phyloP scores from a whole-genome alignment of 2,329 filamentous ascomycete species.

The Colletotrichum sp. region DNA sequence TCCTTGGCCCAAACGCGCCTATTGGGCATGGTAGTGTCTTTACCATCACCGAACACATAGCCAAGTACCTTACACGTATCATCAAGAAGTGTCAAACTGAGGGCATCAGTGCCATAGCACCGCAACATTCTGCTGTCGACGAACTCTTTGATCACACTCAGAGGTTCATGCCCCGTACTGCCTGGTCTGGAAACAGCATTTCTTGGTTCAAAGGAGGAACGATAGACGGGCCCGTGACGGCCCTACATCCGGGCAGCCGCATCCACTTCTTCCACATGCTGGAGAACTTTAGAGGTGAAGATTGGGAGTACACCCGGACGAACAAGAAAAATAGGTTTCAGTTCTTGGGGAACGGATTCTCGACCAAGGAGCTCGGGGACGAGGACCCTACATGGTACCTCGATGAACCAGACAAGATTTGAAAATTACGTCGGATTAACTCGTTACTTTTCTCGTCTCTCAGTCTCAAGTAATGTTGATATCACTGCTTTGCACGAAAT shows the following conservation, averaged over 20 bases:
- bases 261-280: conserved; percentile 21
- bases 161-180: conserved; percentile 31
- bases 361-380: conserved; percentile 31
- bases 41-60: conserved; percentile 30
- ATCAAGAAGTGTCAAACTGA: conserved; percentile 31
- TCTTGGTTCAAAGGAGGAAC: conserved; percentile 32
- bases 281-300: conserved; percentile 25
- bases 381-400: conserved; percentile 49
- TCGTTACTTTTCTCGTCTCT: neutral
- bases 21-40: conserved; percentile 24
- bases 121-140: conserved; percentile 25
- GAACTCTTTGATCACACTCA: conserved; percentile 34
- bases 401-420: conserved; percentile 11
- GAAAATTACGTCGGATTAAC: neutral
- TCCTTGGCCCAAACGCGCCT: conserved; percentile 24
- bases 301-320: conserved; percentile 29
- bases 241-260: conserved; percentile 23
- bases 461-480: neutral
- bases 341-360: conserved; percentile 27
- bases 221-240: conserved; percentile 26
- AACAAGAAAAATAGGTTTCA: conserved; percentile 22
- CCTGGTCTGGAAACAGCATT: conserved; percentile 32
- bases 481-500: neutral
- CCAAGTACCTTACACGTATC: conserved; percentile 34
- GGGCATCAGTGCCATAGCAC: conserved; percentile 28